Evolutionary conservation across 1,139 yeast genomes (phyloP).

Genomic region (Geotrichum bryndzae): DNA sequence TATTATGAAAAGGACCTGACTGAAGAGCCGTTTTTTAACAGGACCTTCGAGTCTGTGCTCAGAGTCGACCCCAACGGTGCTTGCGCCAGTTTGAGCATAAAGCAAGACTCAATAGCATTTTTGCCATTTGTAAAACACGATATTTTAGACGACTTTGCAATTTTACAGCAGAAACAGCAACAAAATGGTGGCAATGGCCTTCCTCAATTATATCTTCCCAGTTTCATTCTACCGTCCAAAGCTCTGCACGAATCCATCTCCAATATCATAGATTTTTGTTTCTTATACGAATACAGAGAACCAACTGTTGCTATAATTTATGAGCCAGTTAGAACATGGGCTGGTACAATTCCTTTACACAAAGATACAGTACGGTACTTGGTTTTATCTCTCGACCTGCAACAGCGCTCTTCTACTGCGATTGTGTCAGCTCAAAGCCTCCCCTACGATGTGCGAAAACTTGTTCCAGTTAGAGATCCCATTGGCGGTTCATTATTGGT

Average conservation of each 20-base stretch:
- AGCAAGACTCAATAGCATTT: constrained; percentile 61
- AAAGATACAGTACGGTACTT: constrained; percentile 59
- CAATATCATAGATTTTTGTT: constrained; percentile 60
- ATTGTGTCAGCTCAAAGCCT: constrained; percentile 58
- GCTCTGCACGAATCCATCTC: constrained; percentile 55
- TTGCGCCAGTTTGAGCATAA: constrained; percentile 60
- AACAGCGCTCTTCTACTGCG: constrained; percentile 58
- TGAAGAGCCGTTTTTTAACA: constrained; percentile 46
- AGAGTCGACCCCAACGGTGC: constrained; percentile 60
- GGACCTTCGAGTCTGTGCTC: constrained; percentile 44
- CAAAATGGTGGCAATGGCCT: constrained; percentile 6
- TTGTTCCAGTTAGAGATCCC: constrained; percentile 61
- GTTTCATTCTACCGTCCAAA: constrained; percentile 51
- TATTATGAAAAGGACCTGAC: constrained; percentile 69
- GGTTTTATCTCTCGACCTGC: constrained; percentile 60
- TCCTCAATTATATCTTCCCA: constrained; percentile 25
- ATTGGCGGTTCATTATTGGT: constrained; percentile 65
- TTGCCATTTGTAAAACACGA: constrained; percentile 57
- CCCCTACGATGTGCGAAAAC: constrained; percentile 67
- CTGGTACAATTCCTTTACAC: constrained; percentile 55
- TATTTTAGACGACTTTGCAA: constrained; percentile 23
- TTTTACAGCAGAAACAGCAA: constrained; percentile 14
- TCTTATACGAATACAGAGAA: constrained; percentile 64
- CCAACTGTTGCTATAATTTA: constrained; percentile 75
- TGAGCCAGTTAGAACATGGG: constrained; percentile 64